Base-by-base conservation (phyloP, 202 grass and related monocot species). In the Eragrostis tef region DNA sequence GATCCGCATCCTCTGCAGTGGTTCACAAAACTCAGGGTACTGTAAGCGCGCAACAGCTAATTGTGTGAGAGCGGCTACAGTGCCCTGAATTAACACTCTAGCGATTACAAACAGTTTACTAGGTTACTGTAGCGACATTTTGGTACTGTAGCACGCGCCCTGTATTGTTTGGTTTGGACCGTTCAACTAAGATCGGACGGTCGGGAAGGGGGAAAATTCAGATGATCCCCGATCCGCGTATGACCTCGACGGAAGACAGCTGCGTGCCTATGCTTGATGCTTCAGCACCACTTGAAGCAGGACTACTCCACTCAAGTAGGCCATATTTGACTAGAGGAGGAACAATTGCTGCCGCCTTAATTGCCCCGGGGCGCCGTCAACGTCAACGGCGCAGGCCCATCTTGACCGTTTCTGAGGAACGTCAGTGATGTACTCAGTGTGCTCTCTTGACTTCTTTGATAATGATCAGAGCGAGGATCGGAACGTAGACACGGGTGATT, bases 321-420 rank as follows among this genome's bases (percentile, higher is more conserved):
- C 52, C 74, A 57, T 66, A 6, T 82, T 77, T 65, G 85, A 84
- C 64, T 46, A 8, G 61, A 13, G 15, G 54, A 27, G 42, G n/a
- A 0, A 41, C 48, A 43, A 1, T 26, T 26, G 80, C 21, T 11
- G 70, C 46, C 70, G 48, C 51, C 73, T 15, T n/a, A 3, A 44
- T 74, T 67, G 56, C 19, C 46, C 4, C 16, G 57, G 26, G 43
- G 6, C 75, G 42, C 25, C 57, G 57, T 10, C n/a, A 12, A 3
- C 42, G 52, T 17, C 64, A 17, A 14, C 44, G 26, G 51, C 34
- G 79, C 80, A 68, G 9, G 67, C 68, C 74, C 5, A 3, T 61
- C 74, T 50, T 84, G 86, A 88, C 86, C 31, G 0, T 17, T 36
- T 42, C 26, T 2, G 36, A 47, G 6, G 22, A 61, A 78, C n/a